Evolutionary conservation across 2,329 filamentous ascomycete species (phyloP).

Genomic region (Penicillium brevicompactum): DNA sequence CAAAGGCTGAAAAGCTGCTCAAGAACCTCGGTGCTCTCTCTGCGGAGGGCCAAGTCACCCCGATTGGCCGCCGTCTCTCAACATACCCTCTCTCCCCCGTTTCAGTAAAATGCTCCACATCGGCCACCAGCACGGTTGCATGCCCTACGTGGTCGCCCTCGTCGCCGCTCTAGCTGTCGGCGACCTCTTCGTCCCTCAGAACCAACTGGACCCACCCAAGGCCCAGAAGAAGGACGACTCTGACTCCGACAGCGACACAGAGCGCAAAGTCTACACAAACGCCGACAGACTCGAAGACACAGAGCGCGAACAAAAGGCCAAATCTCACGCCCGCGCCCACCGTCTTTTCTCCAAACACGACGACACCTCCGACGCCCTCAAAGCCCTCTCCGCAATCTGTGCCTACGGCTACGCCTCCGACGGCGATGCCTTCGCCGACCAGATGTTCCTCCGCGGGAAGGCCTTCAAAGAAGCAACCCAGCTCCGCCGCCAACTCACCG

Average conservation of each 20-base stretch:
- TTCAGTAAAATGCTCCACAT: slow-evolving; percentile 91
- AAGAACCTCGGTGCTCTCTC: slow-evolving; percentile 82
- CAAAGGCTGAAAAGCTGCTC: slow-evolving; percentile 82
- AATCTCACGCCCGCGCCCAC: slow-evolving; percentile 71
- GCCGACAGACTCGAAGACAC: slow-evolving; percentile 73
- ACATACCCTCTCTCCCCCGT: slow-evolving; percentile 83
- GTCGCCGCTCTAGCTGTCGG: slow-evolving; percentile 87
- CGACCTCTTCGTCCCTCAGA: slow-evolving; percentile 83
- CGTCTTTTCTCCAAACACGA: slow-evolving; percentile 79
- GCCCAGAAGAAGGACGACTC: slow-evolving; percentile 31
- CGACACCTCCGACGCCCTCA: slow-evolving; percentile 82
- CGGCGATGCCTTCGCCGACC: slow-evolving; percentile 72
- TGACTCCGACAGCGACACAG: slow-evolving; percentile 40
- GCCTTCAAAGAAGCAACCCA: slow-evolving; percentile 83
- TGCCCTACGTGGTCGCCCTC: slow-evolving; percentile 83
- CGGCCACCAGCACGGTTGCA: slow-evolving; percentile 77
- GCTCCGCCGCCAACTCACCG: slow-evolving; percentile 78
- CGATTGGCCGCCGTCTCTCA: slow-evolving; percentile 77
- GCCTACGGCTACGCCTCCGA: slow-evolving; percentile 76
- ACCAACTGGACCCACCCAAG: slow-evolving; percentile 62
- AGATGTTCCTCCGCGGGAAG: slow-evolving; percentile 85
- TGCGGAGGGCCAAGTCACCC: slow-evolving; percentile 71
- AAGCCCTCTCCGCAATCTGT: slow-evolving; percentile 83
- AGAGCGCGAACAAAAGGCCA: slow-evolving; percentile 65
- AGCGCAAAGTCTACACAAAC: slow-evolving; percentile 55